phyloP scores from a whole-genome alignment of 495 filamentous ascomycete genomes.

The Xylaria venustula region DNA sequence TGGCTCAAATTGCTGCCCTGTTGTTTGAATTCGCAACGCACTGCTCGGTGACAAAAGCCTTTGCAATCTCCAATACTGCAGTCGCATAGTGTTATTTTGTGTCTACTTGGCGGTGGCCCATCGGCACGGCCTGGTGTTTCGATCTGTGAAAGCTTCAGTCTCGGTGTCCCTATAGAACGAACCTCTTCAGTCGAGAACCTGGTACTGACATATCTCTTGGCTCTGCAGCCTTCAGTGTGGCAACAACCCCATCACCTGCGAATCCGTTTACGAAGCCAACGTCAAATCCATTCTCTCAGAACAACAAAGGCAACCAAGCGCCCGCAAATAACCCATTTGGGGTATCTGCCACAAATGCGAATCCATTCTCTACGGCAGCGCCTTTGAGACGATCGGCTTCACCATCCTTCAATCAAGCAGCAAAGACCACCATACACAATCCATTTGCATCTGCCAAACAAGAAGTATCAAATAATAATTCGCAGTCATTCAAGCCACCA shows the following conservation, averaged over 20 bases:
- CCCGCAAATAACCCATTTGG: constrained; percentile 19
- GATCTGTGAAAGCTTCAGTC: background rate
- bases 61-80: too few species aligned
- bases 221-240: constrained; percentile 25
- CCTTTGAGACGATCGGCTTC: constrained; percentile 9
- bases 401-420: constrained; percentile 11
- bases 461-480: background rate
- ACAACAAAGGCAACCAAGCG: constrained; percentile 10
- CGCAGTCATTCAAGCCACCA: background rate
- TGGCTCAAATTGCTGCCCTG: background rate
- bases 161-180: background rate
- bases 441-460: background rate
- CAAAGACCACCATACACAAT: background rate
- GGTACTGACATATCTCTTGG: constrained; percentile 26
- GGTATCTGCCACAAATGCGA: constrained; percentile 3
- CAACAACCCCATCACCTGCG: constrained; percentile 2
- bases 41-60: too few species aligned
- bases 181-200: background rate
- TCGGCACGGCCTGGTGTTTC: background rate
- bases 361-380: constrained; percentile 21
- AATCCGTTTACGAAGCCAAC: constrained; percentile 18
- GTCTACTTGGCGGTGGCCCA: too few species aligned
- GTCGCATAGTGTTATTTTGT: too few species aligned
- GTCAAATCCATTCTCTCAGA: constrained; percentile 16
- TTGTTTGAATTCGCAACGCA: too few species aligned